Evolutionary conservation across 192 early-diverging fungal genomes (phyloP).

Genomic region (Geranomyces michiganensis): DNA sequence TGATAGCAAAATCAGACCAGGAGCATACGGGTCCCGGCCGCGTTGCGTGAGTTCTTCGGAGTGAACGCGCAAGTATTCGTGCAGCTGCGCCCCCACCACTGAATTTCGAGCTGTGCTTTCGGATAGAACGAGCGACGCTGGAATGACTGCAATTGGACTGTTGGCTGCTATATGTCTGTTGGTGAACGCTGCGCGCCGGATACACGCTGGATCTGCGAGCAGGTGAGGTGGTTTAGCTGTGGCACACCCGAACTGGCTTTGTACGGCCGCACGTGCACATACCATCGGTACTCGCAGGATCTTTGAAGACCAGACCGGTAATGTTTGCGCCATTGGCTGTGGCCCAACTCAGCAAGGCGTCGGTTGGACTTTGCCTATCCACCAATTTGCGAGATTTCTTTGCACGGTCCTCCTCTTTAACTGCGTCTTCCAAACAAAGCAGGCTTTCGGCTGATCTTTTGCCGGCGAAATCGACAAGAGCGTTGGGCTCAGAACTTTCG

Average conservation of each 20-base stretch:
- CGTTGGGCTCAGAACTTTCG: too few species aligned
- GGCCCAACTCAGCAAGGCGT: neutral
- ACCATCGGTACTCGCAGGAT: neutral
- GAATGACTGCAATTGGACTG: conserved; percentile 38
- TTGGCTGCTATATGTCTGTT: conserved; percentile 19
- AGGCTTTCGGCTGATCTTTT: too few species aligned
- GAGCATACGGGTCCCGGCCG: conserved; percentile 39
- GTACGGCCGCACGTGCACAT: neutral
- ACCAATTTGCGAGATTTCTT: too few species aligned
- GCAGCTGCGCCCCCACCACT: conserved; percentile 22
- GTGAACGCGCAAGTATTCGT: conserved; percentile 20
- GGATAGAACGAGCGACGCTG: conserved; percentile 41
- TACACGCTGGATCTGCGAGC: neutral
- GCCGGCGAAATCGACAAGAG: too few species aligned
- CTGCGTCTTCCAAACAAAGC: too few species aligned
- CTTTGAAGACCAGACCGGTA: neutral
- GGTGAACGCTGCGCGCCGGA: conserved; percentile 30
- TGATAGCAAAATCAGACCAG: conserved; percentile 37
- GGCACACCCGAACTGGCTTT: neutral
- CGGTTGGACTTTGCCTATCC: too few species aligned
- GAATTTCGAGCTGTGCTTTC: conserved; percentile 41
- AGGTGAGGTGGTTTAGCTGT: neutral
- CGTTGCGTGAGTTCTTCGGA: conserved; percentile 16
- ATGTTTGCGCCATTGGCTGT: neutral
- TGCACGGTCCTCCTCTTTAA: too few species aligned